Evolutionary conservation across 805 yeast genomes (phyloP).

Genomic region (Candida nonsorbophila): DNA sequence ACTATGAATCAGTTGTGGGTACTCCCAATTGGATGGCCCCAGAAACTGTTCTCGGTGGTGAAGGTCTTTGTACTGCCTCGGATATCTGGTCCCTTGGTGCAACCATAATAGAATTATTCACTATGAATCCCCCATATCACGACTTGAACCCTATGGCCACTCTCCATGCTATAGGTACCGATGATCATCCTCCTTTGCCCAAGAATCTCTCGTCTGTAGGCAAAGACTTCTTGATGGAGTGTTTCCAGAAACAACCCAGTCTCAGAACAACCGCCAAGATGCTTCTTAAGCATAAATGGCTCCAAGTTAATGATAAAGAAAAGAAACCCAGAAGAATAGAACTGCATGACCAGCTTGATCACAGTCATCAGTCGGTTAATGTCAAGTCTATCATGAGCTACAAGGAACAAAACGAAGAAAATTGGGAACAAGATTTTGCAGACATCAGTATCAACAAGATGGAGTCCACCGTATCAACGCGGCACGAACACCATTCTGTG

Average conservation of each 20-base stretch:
- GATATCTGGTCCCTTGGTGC: constrained; percentile 96
- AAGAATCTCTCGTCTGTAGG: constrained; percentile 36
- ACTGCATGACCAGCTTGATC: constrained; percentile 1
- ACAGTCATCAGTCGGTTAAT: constrained; percentile 1
- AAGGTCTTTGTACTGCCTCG: constrained; percentile 82
- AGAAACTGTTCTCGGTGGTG: constrained; percentile 73
- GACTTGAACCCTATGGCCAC: constrained; percentile 74
- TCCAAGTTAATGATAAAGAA: constrained; percentile 15
- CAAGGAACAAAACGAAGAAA: constrained; percentile 25
- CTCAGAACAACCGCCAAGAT: constrained; percentile 51
- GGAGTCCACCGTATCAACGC: constrained; percentile 1
- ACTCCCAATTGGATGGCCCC: constrained; percentile 99
- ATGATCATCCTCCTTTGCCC: constrained; percentile 68
- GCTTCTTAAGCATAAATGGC: constrained; percentile 60
- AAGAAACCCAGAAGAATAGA: constrained; percentile 4
- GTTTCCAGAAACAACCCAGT: constrained; percentile 68
- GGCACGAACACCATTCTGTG: no score
- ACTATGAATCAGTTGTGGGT: constrained; percentile 54
- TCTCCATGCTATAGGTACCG: constrained; percentile 76
- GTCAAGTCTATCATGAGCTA: constrained; percentile 19
- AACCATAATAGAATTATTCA: constrained; percentile 81
- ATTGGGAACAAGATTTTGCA: constrained; percentile 29
- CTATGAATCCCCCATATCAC: constrained; percentile 85
- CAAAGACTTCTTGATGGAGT: constrained; percentile 56
- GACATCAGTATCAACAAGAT: constrained; percentile 8